phyloP scores from a whole-genome alignment of 352 stramenopile species.

The Phytophthora boehmeriae region DNA sequence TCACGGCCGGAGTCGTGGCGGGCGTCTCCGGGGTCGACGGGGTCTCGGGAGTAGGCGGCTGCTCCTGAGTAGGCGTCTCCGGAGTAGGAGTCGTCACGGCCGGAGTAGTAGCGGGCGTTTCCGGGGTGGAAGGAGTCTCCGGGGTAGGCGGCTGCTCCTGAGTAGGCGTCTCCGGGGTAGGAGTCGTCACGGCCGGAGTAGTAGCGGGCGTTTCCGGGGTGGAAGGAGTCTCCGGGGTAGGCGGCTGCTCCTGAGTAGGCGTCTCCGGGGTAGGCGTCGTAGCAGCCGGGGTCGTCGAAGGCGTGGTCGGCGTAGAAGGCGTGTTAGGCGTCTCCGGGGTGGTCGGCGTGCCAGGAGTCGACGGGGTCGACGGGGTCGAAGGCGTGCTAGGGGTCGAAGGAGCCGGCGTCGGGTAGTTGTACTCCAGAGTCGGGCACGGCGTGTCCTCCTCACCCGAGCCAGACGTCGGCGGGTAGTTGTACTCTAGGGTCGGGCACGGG shows the following conservation, averaged over 20 bases:
- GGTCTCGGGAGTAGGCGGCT: background rate
- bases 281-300: constrained; percentile 6
- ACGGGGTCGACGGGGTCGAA: background rate
- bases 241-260: background rate
- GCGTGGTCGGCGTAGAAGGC: background rate
- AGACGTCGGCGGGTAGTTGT: constrained; percentile 19
- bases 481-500: constrained; percentile 15
- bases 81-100: constrained; percentile 2
- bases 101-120: constrained; percentile 4
- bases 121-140: background rate
- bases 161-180: background rate
- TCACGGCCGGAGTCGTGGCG: constrained; percentile 7
- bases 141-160: constrained; percentile 5
- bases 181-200: constrained; percentile 7
- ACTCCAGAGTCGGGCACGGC: constrained; percentile 25
- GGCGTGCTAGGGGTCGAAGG: constrained; percentile 2
- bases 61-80: constrained; percentile 5
- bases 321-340: constrained; percentile 6
- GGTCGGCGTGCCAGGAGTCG: constrained; percentile 2
- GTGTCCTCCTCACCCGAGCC: too few relatives aligned
- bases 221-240: background rate
- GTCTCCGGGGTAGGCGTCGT: constrained; percentile 2
- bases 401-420: constrained; percentile 13
- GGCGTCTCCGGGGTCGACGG: constrained; percentile 8
- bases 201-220: constrained; percentile 1